Base-by-base conservation (phyloP, 306 rosid species). In the Castanea crenata region DNA sequence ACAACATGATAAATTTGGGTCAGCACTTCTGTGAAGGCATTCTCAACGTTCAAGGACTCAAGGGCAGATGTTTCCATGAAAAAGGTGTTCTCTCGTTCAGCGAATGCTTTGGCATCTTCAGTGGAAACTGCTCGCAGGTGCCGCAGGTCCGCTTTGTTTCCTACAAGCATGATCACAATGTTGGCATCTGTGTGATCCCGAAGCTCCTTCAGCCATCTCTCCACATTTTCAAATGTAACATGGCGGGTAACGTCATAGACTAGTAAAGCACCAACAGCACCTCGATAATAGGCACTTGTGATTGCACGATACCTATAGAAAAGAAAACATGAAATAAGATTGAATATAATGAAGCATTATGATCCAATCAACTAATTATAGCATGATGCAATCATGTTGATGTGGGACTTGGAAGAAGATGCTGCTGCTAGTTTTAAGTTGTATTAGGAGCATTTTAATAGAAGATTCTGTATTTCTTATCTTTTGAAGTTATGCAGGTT, bases 21-120 rank as follows among this genome's bases (percentile, higher is more conserved):
- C 73, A 86, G 84, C 77, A 89, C 92, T 64, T 92, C 93, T 5
- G 93, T 84, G 88, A 94, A 90, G 82, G 94, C 85, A 65, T 80
- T 90, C 78, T 93, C 95, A 15, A 93, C 97, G 5, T 91, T 91
- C 83, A 86, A 51, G 65, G 95, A 86, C 86, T 91, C 94, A 0
- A 91, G 93, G 49, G 98, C 97, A 44, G 97, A 93, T 3, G 95
- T 91, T 80, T 91, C 97, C 89, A 91, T 89, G 94, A 90, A 89
- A 76, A 84, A 90, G 3, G 89, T 87, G 55, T 75, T 87, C 83
- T 93, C 95, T 61, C 80, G 72, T 75, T 90, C 92, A 0, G 97
- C 91, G 20, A 91, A 91, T 41, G 78, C 52, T 12, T 87, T 83
- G 41, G 92, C 90, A 6, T 90, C 93, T 31, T 93, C 97, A 0